Base-by-base conservation (phyloP, 495 filamentous ascomycete species). In the Penicillium roqueforti region DNA sequence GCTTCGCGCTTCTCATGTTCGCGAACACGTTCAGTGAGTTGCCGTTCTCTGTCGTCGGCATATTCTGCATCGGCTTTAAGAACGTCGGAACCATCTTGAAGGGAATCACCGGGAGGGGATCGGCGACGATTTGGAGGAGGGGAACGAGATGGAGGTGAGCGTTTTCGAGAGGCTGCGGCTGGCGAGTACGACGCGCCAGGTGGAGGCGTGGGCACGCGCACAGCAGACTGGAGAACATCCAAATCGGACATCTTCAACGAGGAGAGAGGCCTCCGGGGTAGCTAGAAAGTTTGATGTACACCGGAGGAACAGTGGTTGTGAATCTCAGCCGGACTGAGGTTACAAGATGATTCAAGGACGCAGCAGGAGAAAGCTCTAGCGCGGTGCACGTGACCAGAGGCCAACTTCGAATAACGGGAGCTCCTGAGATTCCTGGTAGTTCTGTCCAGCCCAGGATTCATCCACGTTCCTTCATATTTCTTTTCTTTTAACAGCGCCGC, bases 191-290 rank as follows among this genome's bases (percentile, higher is more conserved):
- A 62, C 54, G 72, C 71, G 60, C 70, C 74, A 48, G 83, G 83
- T 19, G 83, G 80, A 55, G 85, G 83, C 5, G 85, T 84, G 34
- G 85, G 84, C 50, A 87, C 74, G 64, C 85, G 80, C 47, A 87
- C 83, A 28, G 85, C 84, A 36, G 84, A 87, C 59, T 84, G 82
- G 48, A 87, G 73, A 47, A 80, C 71, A 28, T 79, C 68, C 22
- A 72, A 65, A 41, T 80, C 78, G 50, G 67, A 68, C 76, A 79
- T 78, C 26, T 38, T 59, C 51, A 44, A 39, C 36, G 56, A 42
- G n/a, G 34, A 57, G 50, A 42, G 32, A 53, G 34, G 44, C 39
- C 54, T 54, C 46, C 48, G 19, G 23, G 40, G 31, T 40, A 36
- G 31, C 26, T 19, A 16, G 13, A 43, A 44, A 37, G 26, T 14